Percentiles rank a stretch among this genome's conserved stretches.
phyloP scores from a whole-genome alignment of 768 basidiomycete species.

The Boletus reticulatus region DNA sequence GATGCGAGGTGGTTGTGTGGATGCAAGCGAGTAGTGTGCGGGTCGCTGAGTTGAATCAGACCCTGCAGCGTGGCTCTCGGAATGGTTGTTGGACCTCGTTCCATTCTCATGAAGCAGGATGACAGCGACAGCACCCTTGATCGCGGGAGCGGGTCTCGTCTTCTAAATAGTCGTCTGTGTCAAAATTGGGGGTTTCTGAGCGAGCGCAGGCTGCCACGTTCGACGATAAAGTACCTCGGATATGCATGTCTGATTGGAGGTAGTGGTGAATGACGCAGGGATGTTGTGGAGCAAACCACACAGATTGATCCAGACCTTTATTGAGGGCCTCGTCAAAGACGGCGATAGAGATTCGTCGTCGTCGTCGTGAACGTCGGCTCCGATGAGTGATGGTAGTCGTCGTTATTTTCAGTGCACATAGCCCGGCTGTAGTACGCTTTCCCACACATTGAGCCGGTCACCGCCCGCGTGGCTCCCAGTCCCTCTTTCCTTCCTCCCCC shows the following conservation, averaged over 20 bases:
- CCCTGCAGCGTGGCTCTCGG: constrained; percentile 26
- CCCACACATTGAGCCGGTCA: too few species aligned
- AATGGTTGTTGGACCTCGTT: constrained; percentile 22
- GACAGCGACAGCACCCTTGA: constrained; percentile 26
- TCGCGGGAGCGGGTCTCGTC: constrained; percentile 16
- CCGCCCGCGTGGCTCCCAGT: too few species aligned
- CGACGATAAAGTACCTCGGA: constrained; percentile 18
- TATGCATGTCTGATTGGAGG: constrained; percentile 9
- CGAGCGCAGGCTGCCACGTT: constrained; percentile 9
- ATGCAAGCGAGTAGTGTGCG: constrained; percentile 14
- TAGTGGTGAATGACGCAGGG: constrained; percentile 4
- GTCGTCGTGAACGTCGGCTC: too few species aligned
- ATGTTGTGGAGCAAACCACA: constrained; percentile 6
- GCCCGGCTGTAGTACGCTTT: too few species aligned
- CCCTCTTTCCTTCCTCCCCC: constrained; percentile 1
- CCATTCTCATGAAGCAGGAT: constrained; percentile 28
- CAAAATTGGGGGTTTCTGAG: constrained; percentile 17
- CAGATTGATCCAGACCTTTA: background rate
- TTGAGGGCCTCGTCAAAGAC: too few species aligned
- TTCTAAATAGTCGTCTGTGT: constrained; percentile 22
- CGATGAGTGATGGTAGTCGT: too few species aligned
- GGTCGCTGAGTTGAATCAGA: constrained; percentile 26
- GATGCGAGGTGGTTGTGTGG: constrained; percentile 17
- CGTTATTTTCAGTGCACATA: too few species aligned
- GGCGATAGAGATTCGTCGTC: too few species aligned